phyloP scores from a whole-genome alignment of 805 yeast species.

The Pichia californica region DNA sequence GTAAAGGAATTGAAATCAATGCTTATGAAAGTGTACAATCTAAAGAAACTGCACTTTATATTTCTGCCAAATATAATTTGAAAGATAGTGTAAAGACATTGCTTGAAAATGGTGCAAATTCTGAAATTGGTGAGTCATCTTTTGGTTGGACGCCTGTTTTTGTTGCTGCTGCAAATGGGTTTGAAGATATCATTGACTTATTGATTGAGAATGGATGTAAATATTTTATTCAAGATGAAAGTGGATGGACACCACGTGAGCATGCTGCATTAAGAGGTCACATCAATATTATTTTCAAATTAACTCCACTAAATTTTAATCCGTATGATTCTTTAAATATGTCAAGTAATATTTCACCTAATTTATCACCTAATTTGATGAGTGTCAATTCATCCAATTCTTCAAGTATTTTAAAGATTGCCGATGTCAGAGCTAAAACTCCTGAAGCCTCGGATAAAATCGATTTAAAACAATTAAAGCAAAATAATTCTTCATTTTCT shows the following conservation, averaged over 20 bases:
- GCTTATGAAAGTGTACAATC: conserved; percentile 47
- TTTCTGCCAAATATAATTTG: conserved; percentile 64
- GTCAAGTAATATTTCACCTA: conserved; percentile 16
- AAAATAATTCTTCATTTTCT: conserved; percentile 1
- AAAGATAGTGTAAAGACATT: conserved; percentile 47
- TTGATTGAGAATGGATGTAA: conserved; percentile 51
- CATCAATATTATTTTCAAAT: conserved; percentile 54
- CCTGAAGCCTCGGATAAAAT: conserved; percentile 14
- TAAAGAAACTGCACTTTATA: conserved; percentile 76
- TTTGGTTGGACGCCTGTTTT: conserved; percentile 96
- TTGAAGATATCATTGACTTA: conserved; percentile 44
- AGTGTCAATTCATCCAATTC: conserved; percentile 12
- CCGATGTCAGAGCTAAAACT: conserved; percentile 13
- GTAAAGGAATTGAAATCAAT: conserved; percentile 58
- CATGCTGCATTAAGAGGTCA: conserved; percentile 92
- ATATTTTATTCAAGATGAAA: conserved; percentile 56
- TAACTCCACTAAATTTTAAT: conserved; percentile 45
- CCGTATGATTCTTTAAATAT: conserved; percentile 23
- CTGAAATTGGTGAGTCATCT: conserved; percentile 68
- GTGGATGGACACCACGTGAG: conserved; percentile 98
- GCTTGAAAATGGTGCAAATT: conserved; percentile 54
- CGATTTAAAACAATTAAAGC: conserved; percentile 3
- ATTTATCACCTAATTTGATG: conserved; percentile 27
- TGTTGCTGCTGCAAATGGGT: conserved; percentile 85
- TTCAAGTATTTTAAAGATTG: conserved; percentile 22